Base-by-base conservation (phyloP, 2,329 filamentous ascomycete genomes). In the Lecanoromycetidae sp. region DNA sequence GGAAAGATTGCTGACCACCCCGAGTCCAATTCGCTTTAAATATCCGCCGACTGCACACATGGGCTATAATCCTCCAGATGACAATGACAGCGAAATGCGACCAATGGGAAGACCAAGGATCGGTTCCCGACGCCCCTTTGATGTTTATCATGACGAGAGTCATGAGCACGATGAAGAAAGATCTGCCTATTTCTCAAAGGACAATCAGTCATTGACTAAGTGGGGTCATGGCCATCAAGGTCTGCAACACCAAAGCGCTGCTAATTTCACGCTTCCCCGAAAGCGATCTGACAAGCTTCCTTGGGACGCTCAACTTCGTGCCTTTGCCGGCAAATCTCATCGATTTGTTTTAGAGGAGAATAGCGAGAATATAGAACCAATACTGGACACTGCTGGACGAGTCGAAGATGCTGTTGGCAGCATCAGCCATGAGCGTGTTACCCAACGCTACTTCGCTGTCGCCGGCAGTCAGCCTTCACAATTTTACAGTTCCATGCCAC, bases 391-490 rank as follows among this genome's bases (percentile, higher is more conserved):
- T 25, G 20, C 33, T 17, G 39, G 38, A 13, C 37, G 26, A 2
- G 10, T 48, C 6, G 44, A 44, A 29, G 32, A 46, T 19, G 17
- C 34, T 19, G 36, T 20, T n/a, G n/a, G n/a, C 23, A 27, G 27
- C 15, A 9, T 23, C 17, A 23, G 29, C 23, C n/a, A 34, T n/a
- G 19, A 49, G 25, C 48, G 49, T 25, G 26, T 36, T 3, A 50
- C 46, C n/a, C 52, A 52, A 44, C 51, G 49, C 13, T 54, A 54
- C 34, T 54, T 54, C 32, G 47, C 50, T 13, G 40, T 44, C 15
- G 34, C 37, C 9, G 49, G 46, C 20, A 45, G 44, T 29, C 45
- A 49, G 41, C 32, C 37, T 35, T 43, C 49, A 10, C 46, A 54
- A n/a, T 54, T 52, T 30, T 54, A 44, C 39, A 37, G 37, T 29